These are phyloP conservation scores for Lepidium sativum DNA, from an alignment of 345 rosid genomes.

Conservation along the genomic window DNA sequence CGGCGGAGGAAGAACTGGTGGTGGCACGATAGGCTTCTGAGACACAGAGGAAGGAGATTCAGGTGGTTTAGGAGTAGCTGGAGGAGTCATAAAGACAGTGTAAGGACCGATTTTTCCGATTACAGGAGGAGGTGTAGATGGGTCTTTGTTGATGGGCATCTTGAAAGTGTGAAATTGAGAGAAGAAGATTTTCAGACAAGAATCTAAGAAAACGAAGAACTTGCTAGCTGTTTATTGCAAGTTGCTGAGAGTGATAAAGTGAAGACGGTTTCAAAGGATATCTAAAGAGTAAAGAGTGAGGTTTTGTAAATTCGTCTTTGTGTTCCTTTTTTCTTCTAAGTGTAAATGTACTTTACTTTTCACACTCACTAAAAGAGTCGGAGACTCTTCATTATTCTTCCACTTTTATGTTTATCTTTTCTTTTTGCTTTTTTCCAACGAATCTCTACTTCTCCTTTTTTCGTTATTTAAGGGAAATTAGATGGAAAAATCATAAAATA, in stretches of 20 bases:
- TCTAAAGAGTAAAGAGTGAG: slow-evolving; percentile 5
- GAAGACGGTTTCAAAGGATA: slow-evolving; percentile 9
- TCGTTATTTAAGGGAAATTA: no score
- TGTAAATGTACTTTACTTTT: slow-evolving; percentile 28
- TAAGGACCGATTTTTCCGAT: slow-evolving; percentile 99
- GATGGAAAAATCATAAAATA: no score
- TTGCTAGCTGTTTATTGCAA: slow-evolving; percentile 7
- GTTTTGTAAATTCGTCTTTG: slow-evolving; percentile 8
- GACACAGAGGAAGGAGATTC: slow-evolving; percentile 44
- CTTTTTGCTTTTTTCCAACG: background rate
- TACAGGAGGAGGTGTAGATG: slow-evolving; percentile 69
- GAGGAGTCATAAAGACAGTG: slow-evolving; percentile 96
- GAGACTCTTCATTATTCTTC: background rate
- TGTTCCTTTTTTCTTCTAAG: background rate
- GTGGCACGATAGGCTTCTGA: slow-evolving; percentile 6
- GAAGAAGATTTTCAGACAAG: background rate
- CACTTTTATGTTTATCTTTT: background rate
- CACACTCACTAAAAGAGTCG: slow-evolving; percentile 21
- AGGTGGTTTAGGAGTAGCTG: slow-evolving; percentile 73
- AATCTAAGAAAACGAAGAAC: background rate
- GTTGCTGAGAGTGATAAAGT: slow-evolving; percentile 25
- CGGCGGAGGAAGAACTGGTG: slow-evolving; percentile 39
- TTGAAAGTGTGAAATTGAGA: background rate
- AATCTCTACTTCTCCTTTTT: background rate
- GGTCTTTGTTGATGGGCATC: slow-evolving; percentile 77